Conservation (phyloP, 306 rosid genomes). For the Cucumis hystrix region DNA sequence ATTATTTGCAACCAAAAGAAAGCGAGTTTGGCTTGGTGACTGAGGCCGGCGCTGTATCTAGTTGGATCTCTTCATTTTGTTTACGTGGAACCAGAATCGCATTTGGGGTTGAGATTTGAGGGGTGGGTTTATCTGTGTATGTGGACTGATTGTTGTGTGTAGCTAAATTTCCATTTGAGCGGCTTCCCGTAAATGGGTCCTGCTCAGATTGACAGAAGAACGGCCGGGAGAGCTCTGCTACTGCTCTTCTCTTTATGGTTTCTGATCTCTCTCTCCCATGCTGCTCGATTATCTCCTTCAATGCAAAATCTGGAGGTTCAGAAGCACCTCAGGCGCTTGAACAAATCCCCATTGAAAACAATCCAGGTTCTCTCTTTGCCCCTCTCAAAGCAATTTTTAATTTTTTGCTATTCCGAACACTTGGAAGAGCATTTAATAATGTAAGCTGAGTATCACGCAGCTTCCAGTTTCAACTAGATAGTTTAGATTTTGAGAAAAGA, state of each 20-base stretch:
- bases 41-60: background rate
- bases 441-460: background rate
- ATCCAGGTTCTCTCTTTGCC: conserved; percentile 40
- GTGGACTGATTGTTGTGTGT: background rate
- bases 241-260: conserved; percentile 32
- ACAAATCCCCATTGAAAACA: conserved; percentile 69
- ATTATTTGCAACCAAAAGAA: background rate
- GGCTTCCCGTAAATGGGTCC: background rate
- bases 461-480: background rate
- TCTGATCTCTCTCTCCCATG: conserved; percentile 30
- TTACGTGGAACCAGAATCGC: background rate
- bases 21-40: background rate
- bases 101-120: background rate
- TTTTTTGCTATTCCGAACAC: background rate
- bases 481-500: background rate
- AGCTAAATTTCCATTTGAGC: background rate
- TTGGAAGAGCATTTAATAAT: background rate
- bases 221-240: conserved; percentile 10
- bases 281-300: conserved; percentile 48
- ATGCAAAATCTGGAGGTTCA: conserved; percentile 61
- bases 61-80: too few relatives aligned
- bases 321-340: conserved; percentile 79
- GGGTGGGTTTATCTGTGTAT: background rate
- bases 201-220: conserved; percentile 17
- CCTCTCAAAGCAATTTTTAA: background rate